A percentile compares a stretch with the other conserved stretches of the same genome.
phyloP scores from a whole-genome alignment of 345 rosid species.

The Camelina sativa region DNA sequence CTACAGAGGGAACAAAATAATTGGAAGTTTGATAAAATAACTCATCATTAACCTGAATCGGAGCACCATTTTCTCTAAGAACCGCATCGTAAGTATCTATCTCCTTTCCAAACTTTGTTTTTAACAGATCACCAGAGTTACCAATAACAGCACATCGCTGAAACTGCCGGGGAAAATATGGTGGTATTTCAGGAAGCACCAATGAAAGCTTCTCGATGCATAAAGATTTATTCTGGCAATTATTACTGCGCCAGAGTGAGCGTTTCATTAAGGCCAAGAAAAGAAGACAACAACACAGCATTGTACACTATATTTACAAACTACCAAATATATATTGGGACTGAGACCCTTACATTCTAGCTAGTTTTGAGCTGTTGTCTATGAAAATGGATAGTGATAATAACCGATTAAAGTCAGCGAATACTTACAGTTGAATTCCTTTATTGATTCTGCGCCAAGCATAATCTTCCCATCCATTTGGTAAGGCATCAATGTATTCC shows the following conservation, averaged over 20 bases:
- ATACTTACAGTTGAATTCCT: constrained; percentile 87
- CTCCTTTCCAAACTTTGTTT: constrained; percentile 89
- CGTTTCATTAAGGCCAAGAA: constrained; percentile 18
- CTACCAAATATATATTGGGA: not conserved
- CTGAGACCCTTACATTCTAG: not conserved
- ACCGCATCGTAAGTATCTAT: constrained; percentile 88
- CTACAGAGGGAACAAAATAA: constrained; percentile 13
- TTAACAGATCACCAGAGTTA: constrained; percentile 91
- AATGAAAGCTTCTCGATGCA: constrained; percentile 86
- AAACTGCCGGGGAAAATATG: constrained; percentile 80
- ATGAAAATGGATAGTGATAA: not conserved
- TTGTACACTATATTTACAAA: not conserved
- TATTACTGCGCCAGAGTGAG: constrained; percentile 60
- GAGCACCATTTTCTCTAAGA: constrained; percentile 93
- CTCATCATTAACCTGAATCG: constrained; percentile 61
- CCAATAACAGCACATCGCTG: constrained; percentile 95
- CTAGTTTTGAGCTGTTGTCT: not conserved
- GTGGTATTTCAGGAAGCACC: constrained; percentile 85
- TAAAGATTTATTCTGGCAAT: constrained; percentile 72
- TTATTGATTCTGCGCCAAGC: constrained; percentile 97
- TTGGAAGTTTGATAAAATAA: constrained; percentile 9
- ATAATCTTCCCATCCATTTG: constrained; percentile 96
- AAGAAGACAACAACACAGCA: constrained; percentile 16
- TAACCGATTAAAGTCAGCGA: too few relatives aligned
- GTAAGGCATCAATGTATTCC: constrained; percentile 90